Evolutionary conservation across 2,329 filamentous ascomycete species (phyloP), one percentile per base, ranked within the genome.

Genomic region (Sporothrix inflata): DNA sequence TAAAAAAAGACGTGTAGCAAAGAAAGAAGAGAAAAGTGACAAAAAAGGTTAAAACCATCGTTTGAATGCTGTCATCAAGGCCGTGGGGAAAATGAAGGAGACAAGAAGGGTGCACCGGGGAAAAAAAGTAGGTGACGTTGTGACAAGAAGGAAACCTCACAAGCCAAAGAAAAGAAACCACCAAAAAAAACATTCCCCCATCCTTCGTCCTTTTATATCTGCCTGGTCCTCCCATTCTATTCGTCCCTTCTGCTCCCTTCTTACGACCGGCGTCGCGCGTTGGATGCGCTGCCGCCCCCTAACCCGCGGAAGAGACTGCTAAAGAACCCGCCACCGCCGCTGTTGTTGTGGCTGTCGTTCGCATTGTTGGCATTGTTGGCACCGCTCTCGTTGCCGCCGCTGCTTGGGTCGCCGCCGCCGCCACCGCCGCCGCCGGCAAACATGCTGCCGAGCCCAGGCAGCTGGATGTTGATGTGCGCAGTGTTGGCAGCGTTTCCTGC

Each of bases 11-110:
- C 42, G 7, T 7, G 49, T 19, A 63, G 38, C 40, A 55, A 42
- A 42, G 14, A 27, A 51, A 30, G 21, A 24, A 21, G 19, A 14
- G 2, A 71, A 57, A 34, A 51, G 24, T 11, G 14, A 45, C n/a
- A 40, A 19, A 27, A 27, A 45, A 27, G 12, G 16, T 14, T 1
- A 11, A 61, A 38, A 61, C 24, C 51, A 30, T 45, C n/a, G 34
- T 63, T 40, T 34, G n/a, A 63, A 63, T 63, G 57, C 60, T 65
- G 60, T 65, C 60, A 63, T 63, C n/a, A 65, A 65, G 38, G 60
- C 38, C 60, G 38, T 21, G 6, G 14, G 4, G 21, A 38, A 63
- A 34, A 16, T 12, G 60, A 47, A 27, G 1, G 19, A 51, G n/a
- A 5, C 4, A 34, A 49, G 49, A 14, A 34, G 8, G 3, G 30